phyloP scores from a whole-genome alignment of 768 basidiomycete species.

The Phaffia australis region DNA sequence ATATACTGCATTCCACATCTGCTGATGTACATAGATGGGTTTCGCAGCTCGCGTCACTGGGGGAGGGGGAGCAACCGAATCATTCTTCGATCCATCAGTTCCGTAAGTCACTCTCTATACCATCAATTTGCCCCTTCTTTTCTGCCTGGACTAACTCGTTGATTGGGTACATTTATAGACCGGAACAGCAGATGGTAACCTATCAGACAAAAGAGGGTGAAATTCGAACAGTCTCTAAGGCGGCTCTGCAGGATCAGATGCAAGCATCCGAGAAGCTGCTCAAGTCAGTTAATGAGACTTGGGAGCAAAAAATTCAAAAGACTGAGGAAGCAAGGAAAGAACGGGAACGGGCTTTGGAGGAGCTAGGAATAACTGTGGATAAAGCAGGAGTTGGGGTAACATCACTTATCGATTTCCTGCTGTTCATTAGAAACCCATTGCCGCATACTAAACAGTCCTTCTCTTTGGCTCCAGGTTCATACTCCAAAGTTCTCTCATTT shows the following conservation, averaged over 20 bases:
- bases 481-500: constrained; percentile 96
- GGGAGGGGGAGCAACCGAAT: constrained; percentile 46
- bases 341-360: constrained; percentile 93
- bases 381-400: constrained; percentile 45
- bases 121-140: not conserved
- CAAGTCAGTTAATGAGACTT: constrained; percentile 81
- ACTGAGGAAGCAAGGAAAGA: constrained; percentile 51
- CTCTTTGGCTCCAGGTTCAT: constrained; percentile 58
- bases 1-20: not conserved
- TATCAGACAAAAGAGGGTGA: constrained; percentile 87
- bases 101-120: constrained; percentile 40
- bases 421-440: not conserved
- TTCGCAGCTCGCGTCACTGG: constrained; percentile 62
- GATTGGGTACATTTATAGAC: constrained; percentile 29
- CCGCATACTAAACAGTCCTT: not conserved
- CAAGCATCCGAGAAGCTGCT: constrained; percentile 66
- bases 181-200: constrained; percentile 88
- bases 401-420: not conserved
- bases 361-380: constrained; percentile 93
- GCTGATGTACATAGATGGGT: not conserved
- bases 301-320: constrained; percentile 55
- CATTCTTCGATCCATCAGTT: constrained; percentile 63
- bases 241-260: constrained; percentile 92
- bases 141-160: not conserved
- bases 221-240: constrained; percentile 90